These are phyloP conservation scores for Prasinococcaceae sp. DNA, from an alignment of 139 green algal species.

Conservation along the genomic window DNA sequence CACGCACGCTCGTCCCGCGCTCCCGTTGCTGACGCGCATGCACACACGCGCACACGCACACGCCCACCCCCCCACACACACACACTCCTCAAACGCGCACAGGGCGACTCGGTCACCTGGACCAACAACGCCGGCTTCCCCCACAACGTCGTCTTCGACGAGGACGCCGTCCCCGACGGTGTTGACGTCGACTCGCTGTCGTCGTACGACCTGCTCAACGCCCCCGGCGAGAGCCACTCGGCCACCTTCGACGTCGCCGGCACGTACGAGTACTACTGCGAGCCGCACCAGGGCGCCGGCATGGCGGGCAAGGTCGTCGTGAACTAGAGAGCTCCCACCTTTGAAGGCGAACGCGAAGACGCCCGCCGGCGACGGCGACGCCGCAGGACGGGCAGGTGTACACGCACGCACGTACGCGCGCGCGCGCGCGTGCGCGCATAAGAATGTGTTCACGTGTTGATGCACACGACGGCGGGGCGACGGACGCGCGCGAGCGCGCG, in stretches of 20 bases:
- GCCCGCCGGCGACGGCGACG: neutral
- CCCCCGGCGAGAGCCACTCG: constrained; percentile 59
- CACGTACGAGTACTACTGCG: constrained; percentile 85
- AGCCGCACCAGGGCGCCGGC: constrained; percentile 84
- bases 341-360: neutral
- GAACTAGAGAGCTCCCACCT: constrained; percentile 31
- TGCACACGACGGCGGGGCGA: neutral
- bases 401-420: neutral
- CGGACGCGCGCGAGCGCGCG: neutral
- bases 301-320: constrained; percentile 75
- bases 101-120: constrained; percentile 66
- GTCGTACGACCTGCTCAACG: constrained; percentile 64
- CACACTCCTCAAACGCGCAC: too few species aligned
- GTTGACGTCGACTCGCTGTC: constrained; percentile 71
- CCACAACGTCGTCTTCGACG: constrained; percentile 89
- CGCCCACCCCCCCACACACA: too few species aligned
- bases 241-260: constrained; percentile 56
- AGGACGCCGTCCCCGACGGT: constrained; percentile 66
- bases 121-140: constrained; percentile 41
- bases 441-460: neutral
- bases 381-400: neutral
- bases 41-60: too few species aligned
- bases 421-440: neutral
- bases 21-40: too few species aligned
- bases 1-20: too few species aligned